Base-by-base conservation (phyloP, 2,329 filamentous ascomycete genomes). In the Fusarium sulawesiense region DNA sequence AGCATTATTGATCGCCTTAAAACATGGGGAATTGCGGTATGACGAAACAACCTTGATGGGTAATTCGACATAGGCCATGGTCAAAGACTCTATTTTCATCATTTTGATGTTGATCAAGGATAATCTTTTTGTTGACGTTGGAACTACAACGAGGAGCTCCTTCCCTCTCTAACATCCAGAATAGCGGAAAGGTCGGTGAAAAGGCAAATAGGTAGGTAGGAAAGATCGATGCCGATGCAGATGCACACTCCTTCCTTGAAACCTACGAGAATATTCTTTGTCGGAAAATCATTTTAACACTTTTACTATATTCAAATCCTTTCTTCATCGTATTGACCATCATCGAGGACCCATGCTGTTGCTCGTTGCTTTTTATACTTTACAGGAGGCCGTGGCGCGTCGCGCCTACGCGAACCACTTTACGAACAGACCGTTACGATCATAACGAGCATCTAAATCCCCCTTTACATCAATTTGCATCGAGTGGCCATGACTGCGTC, bases 1-100 rank as follows among this genome's bases (percentile, higher is more conserved):
- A 20, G n/a, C 25, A 20, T 10, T 7, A 8, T 4, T 23, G 13
- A 30, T 23, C 20, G 13, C 9, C 34, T 3, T n/a, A 8, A 18
- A 29, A 16, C 10, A 12, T 23, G 25, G 23, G 16, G 11, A 42
- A 21, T 27, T 27, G 18, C 14, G 32, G 13, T 60, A 55, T 61
- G 32, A 21, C 23, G 14, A 29, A 55, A 41, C 37, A 46, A 66
- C 63, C 63, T 37, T 66, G 63, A 66, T 66, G 30, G 55, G 14
- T 13, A 42, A 20, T 50, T 29, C 4, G 27, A 13, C 3, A 23
- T 29, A 45, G 8, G 6, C 29, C 16, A 30, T 12, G 18, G 20
- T 29, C 20, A 21, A 13, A n/a, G 7, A 7, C 7, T 11, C 18
- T 29, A 12, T 44, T 11, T 18, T 13, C 3, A n/a, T 27, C 13